phyloP scores from a whole-genome alignment of 1,284 basidiomycete genomes.

The Tilletiopsis washingtonensis region DNA sequence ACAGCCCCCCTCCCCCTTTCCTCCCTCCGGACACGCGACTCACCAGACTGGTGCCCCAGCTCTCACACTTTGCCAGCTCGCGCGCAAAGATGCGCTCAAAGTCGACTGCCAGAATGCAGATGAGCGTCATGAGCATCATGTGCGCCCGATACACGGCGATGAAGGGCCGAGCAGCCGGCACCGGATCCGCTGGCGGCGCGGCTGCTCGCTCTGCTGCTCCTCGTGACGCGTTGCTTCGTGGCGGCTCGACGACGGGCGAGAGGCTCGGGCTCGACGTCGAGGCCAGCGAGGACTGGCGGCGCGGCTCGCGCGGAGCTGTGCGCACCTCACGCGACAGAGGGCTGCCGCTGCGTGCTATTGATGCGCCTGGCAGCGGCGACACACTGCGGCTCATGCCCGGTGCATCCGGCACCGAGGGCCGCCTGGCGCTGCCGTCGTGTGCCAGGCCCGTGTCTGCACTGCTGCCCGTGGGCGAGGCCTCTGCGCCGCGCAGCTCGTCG shows the following conservation, averaged over 20 bases:
- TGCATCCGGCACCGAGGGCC: not conserved
- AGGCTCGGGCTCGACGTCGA: not conserved
- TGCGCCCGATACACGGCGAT: conserved; percentile 84
- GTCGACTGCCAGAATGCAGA: conserved; percentile 91
- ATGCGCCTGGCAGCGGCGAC: not conserved
- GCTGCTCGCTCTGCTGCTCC: not conserved
- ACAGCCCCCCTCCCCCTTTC: too few species aligned
- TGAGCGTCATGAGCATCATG: conserved; percentile 86
- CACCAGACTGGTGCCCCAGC: conserved; percentile 69
- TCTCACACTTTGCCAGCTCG: conserved; percentile 81
- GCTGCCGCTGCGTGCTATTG: not conserved
- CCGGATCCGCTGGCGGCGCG: not conserved
- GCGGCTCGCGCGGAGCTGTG: not conserved
- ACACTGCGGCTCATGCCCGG: too few species aligned
- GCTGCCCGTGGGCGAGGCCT: not conserved
- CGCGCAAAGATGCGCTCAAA: conserved; percentile 80
- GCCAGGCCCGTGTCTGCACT: not conserved
- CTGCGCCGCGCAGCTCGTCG: conserved; percentile 1
- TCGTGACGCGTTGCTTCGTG: not conserved
- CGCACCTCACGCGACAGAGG: conserved; percentile 2
- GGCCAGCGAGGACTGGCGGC: not conserved
- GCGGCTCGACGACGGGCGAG: not conserved
- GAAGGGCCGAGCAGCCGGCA: conserved; percentile 50
- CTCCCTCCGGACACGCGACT: not conserved
- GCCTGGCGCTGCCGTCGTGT: not conserved